Base-by-base conservation (phyloP, 805 yeast species). In the Pichia scutulata region DNA sequence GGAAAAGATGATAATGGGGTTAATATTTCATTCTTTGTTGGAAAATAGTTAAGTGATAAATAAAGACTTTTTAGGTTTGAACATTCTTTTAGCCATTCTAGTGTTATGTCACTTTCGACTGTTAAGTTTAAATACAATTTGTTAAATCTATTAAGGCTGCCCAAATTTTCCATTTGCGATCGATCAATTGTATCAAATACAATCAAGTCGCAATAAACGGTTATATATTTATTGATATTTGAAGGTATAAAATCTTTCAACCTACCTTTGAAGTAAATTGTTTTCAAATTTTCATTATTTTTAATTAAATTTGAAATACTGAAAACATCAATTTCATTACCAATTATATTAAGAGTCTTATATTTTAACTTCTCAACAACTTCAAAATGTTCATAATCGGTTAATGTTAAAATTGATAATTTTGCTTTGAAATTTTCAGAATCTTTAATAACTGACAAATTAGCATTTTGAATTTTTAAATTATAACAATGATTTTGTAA, bases 311-410 rank as follows among this genome's bases (percentile, higher is more conserved):
- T 33, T 1, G 48, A 25, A n/a, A 55, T 21, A 1, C 49, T 50
- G 14, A 28, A 40, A 5, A 40, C 12, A 23, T 50, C 56, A 7
- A 56, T 43, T 36, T 52, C 52, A 21, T 53, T 49, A 10, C 59
- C 59, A 14, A 50, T 24, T 5, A 56, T 43, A 12, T 52, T 47
- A 14, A 56, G 28, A 16, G 54, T 53, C 41, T 44, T 47, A 22
- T 47, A 48, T 8, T 47, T 37, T 22, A 50, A 44, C 21, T 47
- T 48, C 22, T 45, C 37, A 19, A 52, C 51, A 25, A 49, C 24
- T 30, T 55, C 55, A n/a, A 50, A 52, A 42, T 56, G 48, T 36
- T 56, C 55, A 28, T 54, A 56, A 28, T 52, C 48, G 14, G 41
- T 40, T 12, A 56, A 8, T 14, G 53, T 45, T 9, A 56, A 25